Base-by-base conservation (phyloP, 306 rosid species). In the Delonix regia region DNA sequence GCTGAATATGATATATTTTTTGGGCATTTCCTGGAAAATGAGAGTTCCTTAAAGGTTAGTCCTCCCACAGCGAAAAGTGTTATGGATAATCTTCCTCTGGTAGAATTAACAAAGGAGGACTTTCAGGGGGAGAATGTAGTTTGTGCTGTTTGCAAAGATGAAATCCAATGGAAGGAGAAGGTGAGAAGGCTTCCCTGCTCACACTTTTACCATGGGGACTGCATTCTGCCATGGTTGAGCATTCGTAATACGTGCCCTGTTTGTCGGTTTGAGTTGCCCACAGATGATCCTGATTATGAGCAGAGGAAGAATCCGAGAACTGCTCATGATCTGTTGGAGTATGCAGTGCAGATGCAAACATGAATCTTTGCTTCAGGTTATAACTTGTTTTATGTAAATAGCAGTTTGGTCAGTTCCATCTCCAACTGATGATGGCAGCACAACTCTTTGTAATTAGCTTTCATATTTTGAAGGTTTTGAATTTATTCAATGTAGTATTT, bases 211-310 rank as follows among this genome's bases (percentile, higher is more conserved):
- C 98, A 94, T 42, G 94, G 87, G 3, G 98, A 94, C 60, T 94
- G 97, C 87, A 92, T 94, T 82, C 78, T 89, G 74, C 98, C 97
- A 0, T 94, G 98, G 98, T 76, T 94, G 84, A 78, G 82, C 63
- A 94, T 94, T 41, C 93, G 93, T 7, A 92, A 94, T 74, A 90
- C 98, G 0, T 94, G 98, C 71, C 98, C 98, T 0, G 93, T 92
- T 71, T 94, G 98, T 82, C 86, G 97, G 86, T 89, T 71, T 48
- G 98, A 92, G 85, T 79, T 94, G 85, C 97, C 97, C 5, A 94
- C 98, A 0, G 97, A 92, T 78, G 97, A 94, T 82, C 88, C 88
- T 0, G 93, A 94, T 67, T 91, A 94, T 24, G 97, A 91, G 79
- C 93, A 82, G 78, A 89, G 87, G 77, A 89, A 90, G 90, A 34